Conservation (phyloP, 164 flowering plant species). For the Litsea cubeba region DNA sequence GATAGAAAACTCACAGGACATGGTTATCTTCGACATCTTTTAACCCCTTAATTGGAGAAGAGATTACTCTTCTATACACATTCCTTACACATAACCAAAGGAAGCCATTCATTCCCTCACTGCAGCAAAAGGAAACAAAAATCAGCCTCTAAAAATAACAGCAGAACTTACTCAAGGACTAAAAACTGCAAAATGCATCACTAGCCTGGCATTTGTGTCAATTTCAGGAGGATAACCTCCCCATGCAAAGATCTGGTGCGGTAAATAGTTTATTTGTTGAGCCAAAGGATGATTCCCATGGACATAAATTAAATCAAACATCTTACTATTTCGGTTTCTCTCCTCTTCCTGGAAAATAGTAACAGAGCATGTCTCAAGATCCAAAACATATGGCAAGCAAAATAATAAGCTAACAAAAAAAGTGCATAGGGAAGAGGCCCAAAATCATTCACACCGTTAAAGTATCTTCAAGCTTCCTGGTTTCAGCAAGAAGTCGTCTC, state of each 20-base stretch:
- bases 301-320: conserved; percentile 80
- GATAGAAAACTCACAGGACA: conserved; percentile 54
- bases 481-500: conserved; percentile 66
- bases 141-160: background rate
- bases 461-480: conserved; percentile 72
- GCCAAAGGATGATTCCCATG: conserved; percentile 56
- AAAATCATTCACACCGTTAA: conserved; percentile 56
- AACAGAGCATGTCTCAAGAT: conserved; percentile 2
- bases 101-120: conserved; percentile 94
- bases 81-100: conserved; percentile 73
- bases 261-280: conserved; percentile 39
- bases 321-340: conserved; percentile 60
- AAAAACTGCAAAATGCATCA: conserved; percentile 8
- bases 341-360: conserved; percentile 63
- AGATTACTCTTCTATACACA: conserved; percentile 29
- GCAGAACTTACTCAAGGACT: background rate
- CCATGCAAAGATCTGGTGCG: conserved; percentile 21
- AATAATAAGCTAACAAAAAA: background rate
- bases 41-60: conserved; percentile 65
- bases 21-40: conserved; percentile 42
- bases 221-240: conserved; percentile 34
- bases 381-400: background rate
- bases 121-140: conserved; percentile 25
- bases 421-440: background rate
- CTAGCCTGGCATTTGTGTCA: conserved; percentile 63